Percentiles rank a stretch among this genome's conserved stretches.
Conservation (phyloP, 306 rosid genomes). For the Casuarina cunninghamiana region DNA sequence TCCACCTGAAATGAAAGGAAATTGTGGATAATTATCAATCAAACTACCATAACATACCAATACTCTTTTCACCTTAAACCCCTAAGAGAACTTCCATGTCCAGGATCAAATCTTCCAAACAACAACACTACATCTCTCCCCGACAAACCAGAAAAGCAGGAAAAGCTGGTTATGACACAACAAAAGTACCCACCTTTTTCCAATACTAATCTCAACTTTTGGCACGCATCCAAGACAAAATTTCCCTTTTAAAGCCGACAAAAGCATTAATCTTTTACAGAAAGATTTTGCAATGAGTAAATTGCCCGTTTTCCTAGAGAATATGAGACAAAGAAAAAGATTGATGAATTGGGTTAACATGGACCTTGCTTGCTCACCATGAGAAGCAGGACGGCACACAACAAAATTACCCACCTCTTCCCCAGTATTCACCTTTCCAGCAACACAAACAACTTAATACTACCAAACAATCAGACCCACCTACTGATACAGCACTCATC, state of each 20-base stretch:
- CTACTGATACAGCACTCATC: background rate
- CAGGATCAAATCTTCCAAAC: background rate
- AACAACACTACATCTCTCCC: background rate
- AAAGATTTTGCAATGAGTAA: background rate
- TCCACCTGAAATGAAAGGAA: slow-evolving; percentile 25
- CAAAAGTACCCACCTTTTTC: background rate
- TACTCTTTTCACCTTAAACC: background rate
- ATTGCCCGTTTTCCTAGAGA: background rate
- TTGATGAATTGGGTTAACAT: background rate
- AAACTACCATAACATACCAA: background rate
- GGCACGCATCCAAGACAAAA: background rate
- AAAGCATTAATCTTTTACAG: background rate
- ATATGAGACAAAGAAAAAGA: background rate
- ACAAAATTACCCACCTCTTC: background rate
- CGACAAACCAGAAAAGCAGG: background rate
- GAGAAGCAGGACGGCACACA: background rate
- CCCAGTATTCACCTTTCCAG: background rate
- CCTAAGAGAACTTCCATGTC: background rate
- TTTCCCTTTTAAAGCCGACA: background rate
- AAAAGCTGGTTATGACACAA: background rate
- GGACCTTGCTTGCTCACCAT: too few relatives aligned
- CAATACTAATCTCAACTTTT: background rate
- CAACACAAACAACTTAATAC: background rate
- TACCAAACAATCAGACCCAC: background rate
- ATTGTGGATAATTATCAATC: background rate